Evolutionary conservation across 148 eudicot species (phyloP).

Genomic region (Vaccinium darrowii): DNA sequence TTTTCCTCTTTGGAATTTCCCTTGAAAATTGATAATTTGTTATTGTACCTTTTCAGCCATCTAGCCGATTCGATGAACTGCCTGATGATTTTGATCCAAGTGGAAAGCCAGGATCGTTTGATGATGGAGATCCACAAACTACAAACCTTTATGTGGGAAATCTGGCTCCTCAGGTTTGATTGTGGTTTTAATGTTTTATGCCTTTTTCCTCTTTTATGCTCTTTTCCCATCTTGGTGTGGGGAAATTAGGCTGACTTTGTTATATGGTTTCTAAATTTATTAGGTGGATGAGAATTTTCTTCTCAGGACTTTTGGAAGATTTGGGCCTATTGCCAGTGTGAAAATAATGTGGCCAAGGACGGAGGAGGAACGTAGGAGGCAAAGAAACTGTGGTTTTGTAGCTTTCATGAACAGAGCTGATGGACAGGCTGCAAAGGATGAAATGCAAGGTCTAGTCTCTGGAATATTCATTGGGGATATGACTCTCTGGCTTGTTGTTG

Average conservation of each 20-base stretch:
- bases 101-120: slow-evolving; percentile 91
- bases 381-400: slow-evolving; percentile 98
- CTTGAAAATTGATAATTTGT: too few relatives aligned
- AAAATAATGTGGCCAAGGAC: slow-evolving; percentile 99
- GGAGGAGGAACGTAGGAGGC: slow-evolving; percentile 88
- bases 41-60: too few relatives aligned
- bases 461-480: too few relatives aligned
- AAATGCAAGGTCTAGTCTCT: slow-evolving; percentile 80
- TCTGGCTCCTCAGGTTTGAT: slow-evolving; percentile 86
- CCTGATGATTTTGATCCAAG: slow-evolving; percentile 89
- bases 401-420: slow-evolving; percentile 97
- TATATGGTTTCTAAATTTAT: slow-evolving; percentile 4
- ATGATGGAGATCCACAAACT: slow-evolving; percentile 97
- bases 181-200: slow-evolving; percentile 1
- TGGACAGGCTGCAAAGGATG: slow-evolving; percentile 99
- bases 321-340: slow-evolving; percentile 99
- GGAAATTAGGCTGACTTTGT: neutral
- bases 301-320: slow-evolving; percentile 93
- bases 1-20: too few relatives aligned
- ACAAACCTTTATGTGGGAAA: slow-evolving; percentile 98
- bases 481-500: too few relatives aligned
- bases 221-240: neutral
- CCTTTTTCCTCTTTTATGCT: too few relatives aligned
- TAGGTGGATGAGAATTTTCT: slow-evolving; percentile 99
- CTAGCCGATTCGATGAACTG: slow-evolving; percentile 77